Evolutionary conservation across 148 eudicot genomes (phyloP).

Genomic region (Vaccinium darrowii): DNA sequence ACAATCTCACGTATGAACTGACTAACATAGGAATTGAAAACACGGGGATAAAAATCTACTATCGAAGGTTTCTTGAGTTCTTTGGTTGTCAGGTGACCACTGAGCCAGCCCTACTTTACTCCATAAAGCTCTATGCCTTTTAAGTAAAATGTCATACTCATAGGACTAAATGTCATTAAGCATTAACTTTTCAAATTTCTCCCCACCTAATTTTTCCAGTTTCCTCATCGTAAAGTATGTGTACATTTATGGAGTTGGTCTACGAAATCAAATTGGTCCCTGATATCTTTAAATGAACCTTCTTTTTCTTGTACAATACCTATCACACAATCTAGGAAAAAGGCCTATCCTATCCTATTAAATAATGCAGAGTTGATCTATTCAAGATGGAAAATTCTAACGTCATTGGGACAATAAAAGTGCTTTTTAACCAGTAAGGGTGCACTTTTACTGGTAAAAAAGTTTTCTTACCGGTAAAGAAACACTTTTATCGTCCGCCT

Average conservation of each 20-base stretch:
- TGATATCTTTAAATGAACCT: background rate
- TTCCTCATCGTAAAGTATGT: slow-evolving; percentile 12
- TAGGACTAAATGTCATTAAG: slow-evolving; percentile 8
- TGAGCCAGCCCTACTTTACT: background rate
- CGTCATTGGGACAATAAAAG: no score
- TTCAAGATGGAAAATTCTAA: background rate
- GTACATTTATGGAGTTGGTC: slow-evolving; percentile 10
- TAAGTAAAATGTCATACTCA: slow-evolving; percentile 11
- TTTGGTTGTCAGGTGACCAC: background rate
- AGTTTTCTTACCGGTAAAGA: no score
- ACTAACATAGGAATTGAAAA: background rate
- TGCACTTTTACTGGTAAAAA: no score
- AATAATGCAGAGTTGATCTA: background rate
- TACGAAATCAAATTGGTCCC: slow-evolving; percentile 19
- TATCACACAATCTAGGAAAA: slow-evolving; percentile 1
- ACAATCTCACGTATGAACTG: no score
- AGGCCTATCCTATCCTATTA: background rate
- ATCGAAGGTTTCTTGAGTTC: background rate
- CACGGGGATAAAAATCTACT: background rate
- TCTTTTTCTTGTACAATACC: background rate
- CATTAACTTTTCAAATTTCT: slow-evolving; percentile 4
- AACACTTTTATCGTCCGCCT: no score
- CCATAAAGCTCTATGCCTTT: no score
- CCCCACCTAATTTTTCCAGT: slow-evolving; percentile 16
- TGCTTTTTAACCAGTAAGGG: no score